phyloP scores from a whole-genome alignment of 371 early-diverging fungal genomes.

The Basidiobolus meristosporus region DNA sequence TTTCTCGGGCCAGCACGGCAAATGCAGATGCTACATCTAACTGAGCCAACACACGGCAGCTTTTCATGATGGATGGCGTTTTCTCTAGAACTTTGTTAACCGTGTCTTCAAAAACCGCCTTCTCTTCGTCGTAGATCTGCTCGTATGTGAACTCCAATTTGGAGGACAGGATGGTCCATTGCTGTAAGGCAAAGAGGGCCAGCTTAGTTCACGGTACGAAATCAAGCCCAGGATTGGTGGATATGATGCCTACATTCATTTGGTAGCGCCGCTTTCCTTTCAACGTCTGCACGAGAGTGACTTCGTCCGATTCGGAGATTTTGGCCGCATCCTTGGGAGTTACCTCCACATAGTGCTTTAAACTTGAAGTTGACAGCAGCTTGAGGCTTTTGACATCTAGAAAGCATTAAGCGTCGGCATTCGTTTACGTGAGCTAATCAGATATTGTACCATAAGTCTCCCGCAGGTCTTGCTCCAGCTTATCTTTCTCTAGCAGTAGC shows the following conservation, averaged over 20 bases:
- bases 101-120: neutral
- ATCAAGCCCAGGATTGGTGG: no score
- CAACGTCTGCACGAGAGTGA: constrained; percentile 16
- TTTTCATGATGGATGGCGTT: constrained; percentile 19
- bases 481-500: constrained; percentile 7
- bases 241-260: constrained; percentile 6
- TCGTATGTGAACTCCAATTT: neutral
- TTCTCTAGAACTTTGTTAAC: constrained; percentile 15
- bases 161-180: no score
- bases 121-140: neutral
- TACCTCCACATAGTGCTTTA: constrained; percentile 30
- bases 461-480: constrained; percentile 10
- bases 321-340: constrained; percentile 11
- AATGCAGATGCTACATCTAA: constrained; percentile 43
- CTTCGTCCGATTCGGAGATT: neutral
- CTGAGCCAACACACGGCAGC: constrained; percentile 35
- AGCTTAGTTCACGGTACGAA: constrained; percentile 1
- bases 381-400: constrained; percentile 7
- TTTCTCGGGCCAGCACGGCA: constrained; percentile 26
- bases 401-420: neutral
- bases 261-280: constrained; percentile 12
- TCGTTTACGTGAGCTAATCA: neutral
- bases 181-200: no score
- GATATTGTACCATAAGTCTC: constrained; percentile 12
- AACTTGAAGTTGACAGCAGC: constrained; percentile 11